Evolutionary conservation across 2,329 filamentous ascomycete species (phyloP).

Genomic region (Pseudogymnoascus sp.): DNA sequence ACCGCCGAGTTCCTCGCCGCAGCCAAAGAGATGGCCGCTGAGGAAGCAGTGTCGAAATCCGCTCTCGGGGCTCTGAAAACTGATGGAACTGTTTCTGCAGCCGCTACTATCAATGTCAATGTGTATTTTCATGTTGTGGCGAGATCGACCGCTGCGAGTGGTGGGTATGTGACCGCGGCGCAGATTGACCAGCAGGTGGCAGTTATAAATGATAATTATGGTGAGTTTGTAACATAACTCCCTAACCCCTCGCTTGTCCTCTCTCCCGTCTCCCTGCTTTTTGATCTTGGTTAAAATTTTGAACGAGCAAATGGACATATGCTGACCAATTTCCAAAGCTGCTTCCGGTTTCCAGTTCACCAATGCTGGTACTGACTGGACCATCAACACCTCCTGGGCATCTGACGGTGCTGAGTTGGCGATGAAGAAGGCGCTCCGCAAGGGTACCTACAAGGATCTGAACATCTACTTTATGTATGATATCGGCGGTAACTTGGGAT

Average conservation of each 20-base stretch:
- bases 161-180: slow-evolving; percentile 22
- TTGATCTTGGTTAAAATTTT: background rate
- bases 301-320: background rate
- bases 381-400: slow-evolving; percentile 27
- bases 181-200: slow-evolving; percentile 21
- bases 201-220: slow-evolving; percentile 15
- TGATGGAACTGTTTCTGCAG: slow-evolving; percentile 9
- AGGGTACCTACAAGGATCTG: slow-evolving; percentile 28
- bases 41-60: slow-evolving; percentile 11
- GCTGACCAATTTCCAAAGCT: slow-evolving; percentile 17
- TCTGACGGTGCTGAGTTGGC: slow-evolving; percentile 28
- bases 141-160: slow-evolving; percentile 15
- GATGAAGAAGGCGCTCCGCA: slow-evolving; percentile 38
- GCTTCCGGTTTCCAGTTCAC: slow-evolving; percentile 25
- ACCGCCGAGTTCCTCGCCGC: slow-evolving; percentile 16
- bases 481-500: slow-evolving; percentile 18
- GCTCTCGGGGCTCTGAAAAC: background rate
- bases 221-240: background rate
- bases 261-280: background rate
- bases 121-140: slow-evolving; percentile 30
- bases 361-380: slow-evolving; percentile 23
- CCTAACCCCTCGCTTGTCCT: background rate
- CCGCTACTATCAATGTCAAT: slow-evolving; percentile 21
- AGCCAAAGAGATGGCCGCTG: slow-evolving; percentile 13
- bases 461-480: slow-evolving; percentile 27